Evolutionary conservation across 306 rosid genomes (phyloP).

Genomic region (Albizia julibrissin): DNA sequence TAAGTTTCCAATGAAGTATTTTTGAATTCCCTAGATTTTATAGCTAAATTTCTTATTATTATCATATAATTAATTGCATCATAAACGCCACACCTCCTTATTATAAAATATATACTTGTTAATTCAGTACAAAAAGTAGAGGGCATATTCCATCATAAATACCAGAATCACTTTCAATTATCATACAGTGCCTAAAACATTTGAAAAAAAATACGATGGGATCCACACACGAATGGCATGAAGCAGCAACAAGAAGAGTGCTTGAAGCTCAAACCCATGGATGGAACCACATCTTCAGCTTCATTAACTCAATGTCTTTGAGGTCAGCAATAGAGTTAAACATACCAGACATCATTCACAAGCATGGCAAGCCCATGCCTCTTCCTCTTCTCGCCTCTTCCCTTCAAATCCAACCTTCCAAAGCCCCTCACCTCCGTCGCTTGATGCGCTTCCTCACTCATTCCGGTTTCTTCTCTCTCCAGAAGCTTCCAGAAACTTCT

Average conservation of each 20-base stretch:
- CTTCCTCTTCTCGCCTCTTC: constrained; percentile 40
- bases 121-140: no score
- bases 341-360: constrained; percentile 39
- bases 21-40: no score
- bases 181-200: no score
- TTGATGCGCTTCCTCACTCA: constrained; percentile 46
- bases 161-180: no score
- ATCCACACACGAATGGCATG: background rate
- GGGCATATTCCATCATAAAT: no score
- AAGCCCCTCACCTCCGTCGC: constrained; percentile 28
- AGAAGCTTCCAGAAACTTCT: background rate
- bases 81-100: no score
- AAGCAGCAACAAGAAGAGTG: constrained; percentile 2
- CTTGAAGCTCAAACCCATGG: constrained; percentile 39
- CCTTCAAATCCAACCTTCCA: constrained; percentile 40
- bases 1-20: no score
- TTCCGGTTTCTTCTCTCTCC: constrained; percentile 24
- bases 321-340: constrained; percentile 26
- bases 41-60: no score
- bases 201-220: no score
- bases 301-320: constrained; percentile 31
- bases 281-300: constrained; percentile 14
- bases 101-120: no score
- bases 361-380: constrained; percentile 53
- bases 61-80: no score